These are phyloP conservation scores for Microbotryum intermedium DNA, from an alignment of 1,284 basidiomycete genomes.

Conservation along the genomic window DNA sequence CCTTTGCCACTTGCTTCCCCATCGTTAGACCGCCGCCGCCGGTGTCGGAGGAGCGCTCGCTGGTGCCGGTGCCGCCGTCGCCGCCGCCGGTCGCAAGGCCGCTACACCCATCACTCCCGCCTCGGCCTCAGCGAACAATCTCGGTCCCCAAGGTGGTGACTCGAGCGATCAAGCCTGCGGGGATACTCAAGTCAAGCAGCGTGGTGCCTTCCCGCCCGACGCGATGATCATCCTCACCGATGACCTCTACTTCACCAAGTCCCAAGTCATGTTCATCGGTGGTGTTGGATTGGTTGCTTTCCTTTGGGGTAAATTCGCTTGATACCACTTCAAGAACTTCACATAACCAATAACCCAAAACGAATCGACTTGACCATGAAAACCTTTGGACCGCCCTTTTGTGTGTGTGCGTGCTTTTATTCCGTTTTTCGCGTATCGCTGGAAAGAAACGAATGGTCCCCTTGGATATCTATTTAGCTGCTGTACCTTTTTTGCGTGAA, in stretches of 20 bases:
- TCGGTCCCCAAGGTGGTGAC: neutral
- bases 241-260: constrained; percentile 31
- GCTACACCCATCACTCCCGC: neutral
- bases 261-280: constrained; percentile 14
- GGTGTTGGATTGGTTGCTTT: constrained; percentile 8
- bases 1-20: neutral
- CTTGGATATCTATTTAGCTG: too few relatives aligned
- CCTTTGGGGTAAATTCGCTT: constrained; percentile 14
- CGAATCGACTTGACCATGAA: too few relatives aligned
- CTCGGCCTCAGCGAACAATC: neutral
- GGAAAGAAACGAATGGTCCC: too few relatives aligned
- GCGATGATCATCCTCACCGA: constrained; percentile 33
- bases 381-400: too few relatives aligned
- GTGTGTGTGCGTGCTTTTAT: too few relatives aligned
- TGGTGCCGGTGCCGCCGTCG: neutral
- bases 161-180: neutral
- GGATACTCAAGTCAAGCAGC: neutral
- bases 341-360: too few relatives aligned
- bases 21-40: too few relatives aligned
- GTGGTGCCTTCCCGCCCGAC: constrained; percentile 22
- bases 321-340: neutral
- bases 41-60: neutral
- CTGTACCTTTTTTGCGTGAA: too few relatives aligned
- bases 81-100: constrained; percentile 1
- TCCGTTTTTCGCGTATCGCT: too few relatives aligned